Percentiles rank a stretch among this genome's conserved stretches.
Conservation (phyloP, 2,329 filamentous ascomycete species). For the Aspergillus floridensis region DNA sequence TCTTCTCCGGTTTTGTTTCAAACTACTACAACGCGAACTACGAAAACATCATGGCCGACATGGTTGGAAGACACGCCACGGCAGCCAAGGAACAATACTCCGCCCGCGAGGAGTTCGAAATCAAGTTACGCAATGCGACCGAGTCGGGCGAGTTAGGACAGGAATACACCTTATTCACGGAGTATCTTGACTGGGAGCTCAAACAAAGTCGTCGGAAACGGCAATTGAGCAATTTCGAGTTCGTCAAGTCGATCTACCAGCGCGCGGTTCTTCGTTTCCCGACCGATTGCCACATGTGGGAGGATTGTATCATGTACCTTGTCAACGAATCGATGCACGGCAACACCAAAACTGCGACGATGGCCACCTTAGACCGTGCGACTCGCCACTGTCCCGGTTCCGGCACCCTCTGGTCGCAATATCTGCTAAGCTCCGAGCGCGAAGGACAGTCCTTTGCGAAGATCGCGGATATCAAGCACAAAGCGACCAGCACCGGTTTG, state of each 20-base stretch:
- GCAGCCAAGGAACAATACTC: constrained; percentile 51
- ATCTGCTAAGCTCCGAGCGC: constrained; percentile 79
- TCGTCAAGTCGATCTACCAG: constrained; percentile 67
- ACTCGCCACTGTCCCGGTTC: constrained; percentile 93
- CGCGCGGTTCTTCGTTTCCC: constrained; percentile 73
- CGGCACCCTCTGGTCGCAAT: constrained; percentile 84
- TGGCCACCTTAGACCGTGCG: constrained; percentile 74
- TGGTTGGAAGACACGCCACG: constrained; percentile 42
- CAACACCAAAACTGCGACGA: constrained; percentile 48
- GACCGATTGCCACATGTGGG: constrained; percentile 73
- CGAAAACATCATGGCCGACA: constrained; percentile 59
- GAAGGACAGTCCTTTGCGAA: constrained; percentile 72
- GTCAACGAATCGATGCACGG: constrained; percentile 52
- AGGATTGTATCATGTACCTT: constrained; percentile 76
- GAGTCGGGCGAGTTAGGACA: constrained; percentile 52
- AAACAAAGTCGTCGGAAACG: constrained; percentile 58
- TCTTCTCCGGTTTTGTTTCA: constrained; percentile 60
- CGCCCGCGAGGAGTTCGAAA: constrained; percentile 55
- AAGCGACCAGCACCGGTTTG: constrained; percentile 79
- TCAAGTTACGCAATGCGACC: constrained; percentile 51
- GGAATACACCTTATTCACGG: constrained; percentile 54
- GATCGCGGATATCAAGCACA: constrained; percentile 87
- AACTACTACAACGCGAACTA: constrained; percentile 54
- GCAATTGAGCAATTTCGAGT: constrained; percentile 49
- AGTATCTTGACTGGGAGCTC: constrained; percentile 86